Evolutionary conservation across 1,284 basidiomycete species (phyloP).

Genomic region (Ganoderma sinense): DNA sequence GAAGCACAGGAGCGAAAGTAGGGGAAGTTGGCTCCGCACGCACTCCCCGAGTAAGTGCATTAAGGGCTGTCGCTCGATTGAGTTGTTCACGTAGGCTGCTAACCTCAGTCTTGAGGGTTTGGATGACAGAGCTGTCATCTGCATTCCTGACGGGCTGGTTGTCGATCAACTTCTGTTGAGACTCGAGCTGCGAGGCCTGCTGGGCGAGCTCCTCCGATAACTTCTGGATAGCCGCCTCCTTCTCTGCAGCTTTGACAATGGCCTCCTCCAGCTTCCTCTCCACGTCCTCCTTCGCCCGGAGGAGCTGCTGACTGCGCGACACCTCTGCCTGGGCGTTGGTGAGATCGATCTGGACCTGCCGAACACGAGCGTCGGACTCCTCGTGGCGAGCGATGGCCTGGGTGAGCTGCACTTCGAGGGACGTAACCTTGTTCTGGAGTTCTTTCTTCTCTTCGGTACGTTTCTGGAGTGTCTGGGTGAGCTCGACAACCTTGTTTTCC

Average conservation of each 20-base stretch:
- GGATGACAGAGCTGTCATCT: slow-evolving; percentile 87
- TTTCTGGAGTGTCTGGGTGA: slow-evolving; percentile 95
- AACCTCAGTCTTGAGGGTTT: slow-evolving; percentile 92
- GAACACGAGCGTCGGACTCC: slow-evolving; percentile 84
- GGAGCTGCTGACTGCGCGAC: slow-evolving; percentile 79
- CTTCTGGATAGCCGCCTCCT: slow-evolving; percentile 85
- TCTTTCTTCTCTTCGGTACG: slow-evolving; percentile 94
- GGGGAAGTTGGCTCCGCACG: slow-evolving; percentile 83
- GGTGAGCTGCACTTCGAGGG: slow-evolving; percentile 87
- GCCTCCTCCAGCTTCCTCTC: slow-evolving; percentile 86
- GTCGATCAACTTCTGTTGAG: slow-evolving; percentile 78
- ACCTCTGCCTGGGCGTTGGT: slow-evolving; percentile 79
- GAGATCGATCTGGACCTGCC: slow-evolving; percentile 78
- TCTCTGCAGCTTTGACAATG: slow-evolving; percentile 78
- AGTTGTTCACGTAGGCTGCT: slow-evolving; percentile 93
- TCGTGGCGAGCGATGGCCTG: slow-evolving; percentile 90
- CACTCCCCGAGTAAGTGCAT: slow-evolving; percentile 77
- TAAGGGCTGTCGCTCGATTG: slow-evolving; percentile 91
- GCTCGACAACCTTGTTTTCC: slow-evolving; percentile 99
- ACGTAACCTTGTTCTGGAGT: slow-evolving; percentile 75
- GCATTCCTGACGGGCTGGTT: slow-evolving; percentile 65
- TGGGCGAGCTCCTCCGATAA: slow-evolving; percentile 81
- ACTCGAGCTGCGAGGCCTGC: slow-evolving; percentile 82
- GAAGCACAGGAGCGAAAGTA: slow-evolving; percentile 78
- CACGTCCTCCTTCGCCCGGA: slow-evolving; percentile 81